phyloP scores from a whole-genome alignment of 345 rosid species.

The Eucalyptus sp. region DNA sequence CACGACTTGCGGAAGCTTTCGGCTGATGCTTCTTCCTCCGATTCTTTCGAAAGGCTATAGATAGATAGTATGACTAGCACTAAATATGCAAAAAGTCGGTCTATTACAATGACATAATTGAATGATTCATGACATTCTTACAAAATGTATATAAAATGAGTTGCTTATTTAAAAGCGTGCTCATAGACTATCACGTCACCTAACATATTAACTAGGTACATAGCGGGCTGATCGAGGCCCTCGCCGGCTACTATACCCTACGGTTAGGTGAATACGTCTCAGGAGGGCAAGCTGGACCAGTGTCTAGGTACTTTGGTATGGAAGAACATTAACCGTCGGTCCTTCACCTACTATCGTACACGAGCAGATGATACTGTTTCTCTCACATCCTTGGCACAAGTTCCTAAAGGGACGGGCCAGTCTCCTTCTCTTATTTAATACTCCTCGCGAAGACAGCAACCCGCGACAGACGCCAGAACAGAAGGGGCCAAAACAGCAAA shows the following conservation, averaged over 20 bases:
- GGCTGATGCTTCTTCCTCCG: neutral
- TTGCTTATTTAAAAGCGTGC: neutral
- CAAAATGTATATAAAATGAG: neutral
- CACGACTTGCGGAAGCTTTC: neutral
- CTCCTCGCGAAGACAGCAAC: neutral
- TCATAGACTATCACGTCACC: neutral
- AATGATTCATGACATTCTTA: neutral
- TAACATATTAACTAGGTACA: neutral
- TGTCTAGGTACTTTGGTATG: too few relatives aligned
- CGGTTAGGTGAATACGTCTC: neutral
- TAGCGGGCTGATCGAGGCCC: neutral
- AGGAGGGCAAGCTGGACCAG: neutral
- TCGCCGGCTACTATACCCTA: neutral
- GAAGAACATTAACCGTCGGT: neutral
- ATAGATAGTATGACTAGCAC: neutral
- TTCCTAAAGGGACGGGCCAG: neutral
- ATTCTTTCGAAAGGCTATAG: neutral
- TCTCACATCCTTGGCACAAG: neutral
- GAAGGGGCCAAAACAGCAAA: neutral
- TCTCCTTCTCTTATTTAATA: neutral
- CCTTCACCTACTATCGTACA: neutral
- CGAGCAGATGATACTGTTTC: neutral
- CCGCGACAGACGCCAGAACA: neutral
- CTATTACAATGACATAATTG: neutral
- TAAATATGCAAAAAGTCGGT: neutral